phyloP scores from a whole-genome alignment of 2,329 filamentous ascomycete genomes.

The Teratosphaeriaceae sp. region DNA sequence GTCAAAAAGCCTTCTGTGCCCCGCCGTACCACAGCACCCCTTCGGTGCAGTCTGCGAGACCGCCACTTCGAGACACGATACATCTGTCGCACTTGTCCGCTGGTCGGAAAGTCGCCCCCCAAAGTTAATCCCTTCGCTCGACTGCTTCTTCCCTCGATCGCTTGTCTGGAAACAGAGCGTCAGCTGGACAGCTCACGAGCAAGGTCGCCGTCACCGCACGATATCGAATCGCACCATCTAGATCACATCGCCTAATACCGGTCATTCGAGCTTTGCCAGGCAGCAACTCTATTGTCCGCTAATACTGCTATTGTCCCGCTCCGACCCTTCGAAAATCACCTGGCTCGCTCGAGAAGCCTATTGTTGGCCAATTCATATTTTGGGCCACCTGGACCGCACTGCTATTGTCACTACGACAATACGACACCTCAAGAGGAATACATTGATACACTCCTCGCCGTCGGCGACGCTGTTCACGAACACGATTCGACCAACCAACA shows the following conservation, averaged over 20 bases:
- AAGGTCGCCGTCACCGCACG: slow-evolving; percentile 21
- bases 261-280: slow-evolving; percentile 21
- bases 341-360: slow-evolving; percentile 20
- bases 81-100: slow-evolving; percentile 25
- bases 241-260: slow-evolving; percentile 21
- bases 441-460: background rate
- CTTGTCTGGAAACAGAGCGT: slow-evolving; percentile 14
- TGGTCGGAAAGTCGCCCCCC: slow-evolving; percentile 26
- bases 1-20: slow-evolving; percentile 12
- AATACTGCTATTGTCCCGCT: slow-evolving; percentile 14
- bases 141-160: slow-evolving; percentile 17
- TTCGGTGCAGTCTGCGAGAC: slow-evolving; percentile 10
- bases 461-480: background rate
- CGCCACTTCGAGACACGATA: slow-evolving; percentile 15
- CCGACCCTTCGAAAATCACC: too few species aligned
- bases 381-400: slow-evolving; percentile 6
- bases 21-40: slow-evolving; percentile 19
- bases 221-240: slow-evolving; percentile 16
- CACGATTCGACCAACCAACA: background rate
- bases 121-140: slow-evolving; percentile 19
- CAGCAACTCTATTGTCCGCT: slow-evolving; percentile 17
- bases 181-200: slow-evolving; percentile 13
- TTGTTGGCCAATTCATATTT: slow-evolving; percentile 17
- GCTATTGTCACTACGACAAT: slow-evolving; percentile 23
- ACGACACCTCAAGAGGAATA: slow-evolving; percentile 6